Conservation (phyloP, 1,139 yeast genomes). For the Candida freyschussii region DNA sequence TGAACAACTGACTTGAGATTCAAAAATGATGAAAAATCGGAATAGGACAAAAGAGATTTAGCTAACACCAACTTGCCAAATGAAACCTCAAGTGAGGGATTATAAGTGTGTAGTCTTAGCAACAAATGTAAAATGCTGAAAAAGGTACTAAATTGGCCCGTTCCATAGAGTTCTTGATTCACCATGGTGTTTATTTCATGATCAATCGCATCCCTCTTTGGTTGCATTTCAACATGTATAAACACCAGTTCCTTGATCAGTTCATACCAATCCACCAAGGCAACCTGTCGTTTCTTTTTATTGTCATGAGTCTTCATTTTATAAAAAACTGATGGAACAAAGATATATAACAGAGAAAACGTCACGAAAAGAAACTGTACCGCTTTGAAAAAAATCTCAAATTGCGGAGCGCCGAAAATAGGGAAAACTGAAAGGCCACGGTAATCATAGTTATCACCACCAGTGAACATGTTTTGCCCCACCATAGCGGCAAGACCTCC, state of each 20-base stretch:
- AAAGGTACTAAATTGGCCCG: slow-evolving; percentile 3
- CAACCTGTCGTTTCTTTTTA: slow-evolving; percentile 2
- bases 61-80: slow-evolving; percentile 23
- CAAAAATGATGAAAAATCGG: slow-evolving; percentile 17
- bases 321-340: slow-evolving; percentile 17
- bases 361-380: slow-evolving; percentile 22
- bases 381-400: slow-evolving; percentile 22
- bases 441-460: slow-evolving; percentile 26
- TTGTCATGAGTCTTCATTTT: slow-evolving; percentile 5
- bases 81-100: slow-evolving; percentile 22
- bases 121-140: slow-evolving; percentile 11
- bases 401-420: slow-evolving; percentile 26
- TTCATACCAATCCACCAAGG: slow-evolving; percentile 20
- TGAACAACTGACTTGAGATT: slow-evolving; percentile 14
- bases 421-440: slow-evolving; percentile 32
- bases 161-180: slow-evolving; percentile 13
- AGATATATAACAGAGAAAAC: slow-evolving; percentile 18
- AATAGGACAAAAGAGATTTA: slow-evolving; percentile 18
- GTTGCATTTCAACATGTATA: slow-evolving; percentile 18
- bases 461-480: slow-evolving; percentile 27
- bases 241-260: slow-evolving; percentile 22
- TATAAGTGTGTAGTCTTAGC: slow-evolving; percentile 18
- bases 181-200: slow-evolving; percentile 12
- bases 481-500: slow-evolving; percentile 30
- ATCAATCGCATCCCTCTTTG: slow-evolving; percentile 11